phyloP scores from a whole-genome alignment of 176 grass and related monocot species.

The Eragrostis curvula region DNA sequence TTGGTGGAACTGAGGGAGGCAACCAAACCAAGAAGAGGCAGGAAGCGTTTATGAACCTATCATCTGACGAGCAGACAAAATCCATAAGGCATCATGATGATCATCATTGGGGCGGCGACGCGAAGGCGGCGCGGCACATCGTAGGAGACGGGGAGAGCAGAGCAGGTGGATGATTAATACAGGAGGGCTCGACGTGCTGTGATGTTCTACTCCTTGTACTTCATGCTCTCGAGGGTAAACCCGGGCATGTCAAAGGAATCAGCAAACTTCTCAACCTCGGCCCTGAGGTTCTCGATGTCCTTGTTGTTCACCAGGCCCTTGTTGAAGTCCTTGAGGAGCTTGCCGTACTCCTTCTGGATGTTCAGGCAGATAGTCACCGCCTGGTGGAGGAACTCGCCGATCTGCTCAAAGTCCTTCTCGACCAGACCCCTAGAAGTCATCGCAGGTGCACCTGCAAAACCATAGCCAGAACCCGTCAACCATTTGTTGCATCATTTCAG shows the following conservation, averaged over 20 bases:
- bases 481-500: not conserved
- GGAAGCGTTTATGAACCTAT: slow-evolving; percentile 21
- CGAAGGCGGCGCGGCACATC: not conserved
- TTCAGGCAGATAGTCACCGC: slow-evolving; percentile 84
- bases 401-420: slow-evolving; percentile 97
- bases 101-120: not conserved
- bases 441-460: slow-evolving; percentile 71
- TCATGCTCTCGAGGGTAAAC: slow-evolving; percentile 80
- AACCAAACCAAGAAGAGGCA: not conserved
- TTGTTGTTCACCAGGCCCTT: slow-evolving; percentile 85
- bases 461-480: not conserved
- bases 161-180: not conserved
- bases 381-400: slow-evolving; percentile 95
- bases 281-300: slow-evolving; percentile 74
- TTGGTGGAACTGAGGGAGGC: not conserved
- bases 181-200: not conserved
- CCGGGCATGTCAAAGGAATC: slow-evolving; percentile 94
- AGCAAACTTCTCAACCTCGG: slow-evolving; percentile 78
- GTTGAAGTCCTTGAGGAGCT: slow-evolving; percentile 91
- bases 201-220: slow-evolving; percentile 75
- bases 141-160: not conserved
- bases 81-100: slow-evolving; percentile 28
- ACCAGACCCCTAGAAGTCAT: slow-evolving; percentile 92
- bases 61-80: not conserved
- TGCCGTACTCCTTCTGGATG: slow-evolving; percentile 89